Evolutionary conservation across 129 eudicot species (phyloP), one percentile per base, ranked within the genome.

Genomic region (Centaurea solstitialis): DNA sequence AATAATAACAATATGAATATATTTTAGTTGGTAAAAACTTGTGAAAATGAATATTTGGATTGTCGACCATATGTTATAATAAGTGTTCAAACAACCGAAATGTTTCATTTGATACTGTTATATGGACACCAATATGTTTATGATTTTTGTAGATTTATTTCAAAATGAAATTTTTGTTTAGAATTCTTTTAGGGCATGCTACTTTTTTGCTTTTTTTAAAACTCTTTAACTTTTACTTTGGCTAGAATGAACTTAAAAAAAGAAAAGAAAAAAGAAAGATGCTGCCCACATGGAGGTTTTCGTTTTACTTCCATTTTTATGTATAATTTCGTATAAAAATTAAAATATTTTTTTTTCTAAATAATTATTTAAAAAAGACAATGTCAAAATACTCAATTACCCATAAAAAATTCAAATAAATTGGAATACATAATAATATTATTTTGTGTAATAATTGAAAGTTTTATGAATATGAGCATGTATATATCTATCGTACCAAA

Each of bases 201-300:
- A 65, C 70, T 65, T 24, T 65, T 23, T 65, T 65, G 70, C 70
- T 65, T 65, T 65, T 24, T 65, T 65, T 65, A 24, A 57, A 65
- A 23, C 70, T 65, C 70, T 65, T 65, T 65, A 65, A 23, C 70
- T 65, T 65, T 65, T 23, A 65, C 70, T 65, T 65, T 65, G 70
- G 70, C 70, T 11, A 5, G n/a, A 21, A 65, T 65, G 35, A 65
- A 65, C 70, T 23, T 65, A 65, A 23, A 65, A 21, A 65, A 65
- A 22, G 35, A 65, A 65, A 65, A 65, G 70, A 22, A 65, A 65
- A 22, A 65, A 65, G 33, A 65, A 65, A 65, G 70, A 65, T 65
- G 70, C 70, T 65, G 22, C n/a, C 35, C 70, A 9, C 70, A 65
- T 65, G 70, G 70, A 65, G 28, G 3, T 65, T 65, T 65, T 22